A percentile compares a stretch with the other conserved stretches of the same genome.
Conservation (phyloP, 2,329 filamentous ascomycete genomes). For the Apiospora arundinis region DNA sequence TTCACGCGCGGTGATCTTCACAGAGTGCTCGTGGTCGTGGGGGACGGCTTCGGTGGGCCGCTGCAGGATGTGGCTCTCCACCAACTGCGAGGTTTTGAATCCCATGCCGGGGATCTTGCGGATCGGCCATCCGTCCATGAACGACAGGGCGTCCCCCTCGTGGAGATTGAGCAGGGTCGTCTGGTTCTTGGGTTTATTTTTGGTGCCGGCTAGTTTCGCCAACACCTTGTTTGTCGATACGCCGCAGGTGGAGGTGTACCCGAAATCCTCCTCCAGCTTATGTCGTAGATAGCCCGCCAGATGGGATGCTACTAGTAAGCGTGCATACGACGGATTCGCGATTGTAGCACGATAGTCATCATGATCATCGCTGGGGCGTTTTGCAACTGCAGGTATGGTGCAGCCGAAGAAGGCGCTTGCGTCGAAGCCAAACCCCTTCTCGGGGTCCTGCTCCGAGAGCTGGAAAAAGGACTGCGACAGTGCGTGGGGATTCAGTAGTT, state of each 20-base stretch:
- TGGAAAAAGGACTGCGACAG: slow-evolving; percentile 79
- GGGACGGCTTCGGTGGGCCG: slow-evolving; percentile 41
- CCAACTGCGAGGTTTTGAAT: slow-evolving; percentile 73
- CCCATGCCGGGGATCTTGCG: slow-evolving; percentile 87
- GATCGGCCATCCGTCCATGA: slow-evolving; percentile 79
- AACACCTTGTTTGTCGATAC: slow-evolving; percentile 87
- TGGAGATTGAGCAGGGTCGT: slow-evolving; percentile 79
- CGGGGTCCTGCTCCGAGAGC: slow-evolving; percentile 74
- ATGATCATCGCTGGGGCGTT: slow-evolving; percentile 24
- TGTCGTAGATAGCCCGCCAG: slow-evolving; percentile 76
- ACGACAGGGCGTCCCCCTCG: slow-evolving; percentile 61
- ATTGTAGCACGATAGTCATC: slow-evolving; percentile 34
- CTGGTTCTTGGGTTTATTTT: slow-evolving; percentile 87
- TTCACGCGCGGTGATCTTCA: slow-evolving; percentile 62
- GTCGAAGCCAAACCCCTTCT: slow-evolving; percentile 81
- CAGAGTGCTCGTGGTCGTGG: slow-evolving; percentile 46
- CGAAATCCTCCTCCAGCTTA: slow-evolving; percentile 75
- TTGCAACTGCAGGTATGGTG: slow-evolving; percentile 42
- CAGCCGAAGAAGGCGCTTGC: slow-evolving; percentile 70
- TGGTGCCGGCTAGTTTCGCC: slow-evolving; percentile 82
- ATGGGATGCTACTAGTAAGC: slow-evolving; percentile 80
- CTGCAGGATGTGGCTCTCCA: slow-evolving; percentile 63
- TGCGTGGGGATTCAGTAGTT: slow-evolving; percentile 70
- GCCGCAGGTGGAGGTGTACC: slow-evolving; percentile 87
- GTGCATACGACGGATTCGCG: slow-evolving; percentile 54